Base-by-base conservation (phyloP, 495 filamentous ascomycete genomes). In the Xylaria acuta region DNA sequence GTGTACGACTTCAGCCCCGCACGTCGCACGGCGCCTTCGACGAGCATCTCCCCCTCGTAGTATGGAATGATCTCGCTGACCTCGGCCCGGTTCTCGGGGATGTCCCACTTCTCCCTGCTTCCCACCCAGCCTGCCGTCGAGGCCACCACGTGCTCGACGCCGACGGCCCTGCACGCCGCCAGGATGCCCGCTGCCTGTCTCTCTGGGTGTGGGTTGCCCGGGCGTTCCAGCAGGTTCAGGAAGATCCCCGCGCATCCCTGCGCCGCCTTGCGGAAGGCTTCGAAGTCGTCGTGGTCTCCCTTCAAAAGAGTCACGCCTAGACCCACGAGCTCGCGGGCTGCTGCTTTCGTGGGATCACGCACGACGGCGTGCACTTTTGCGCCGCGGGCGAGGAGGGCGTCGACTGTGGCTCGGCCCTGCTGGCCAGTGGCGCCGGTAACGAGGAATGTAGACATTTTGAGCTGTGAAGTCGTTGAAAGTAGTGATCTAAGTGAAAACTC, bases 21-120 rank as follows among this genome's bases (percentile, higher is more conserved):
- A 36, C 63, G 63, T 47, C 79, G 79, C 25, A 86, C 80, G 43
- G 77, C 73, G 6, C 77, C 64, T 45, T 88, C 86, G 16, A 92
- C 82, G 76, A 92, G 78, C n/a, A 87, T 64, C 79, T 92, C 91
- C 77, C 92, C 72, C 60, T n/a, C 77, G 72, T 14, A 86, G 49
- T 38, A 81, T 69, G 27, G 74, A 76, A 7, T 70, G 79, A 92
- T 91, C 75, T 91, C 25, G 90, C 62, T 85, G 84, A 64, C 91
- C 77, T 64, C 1, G 5, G 60, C 91, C 78, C 41, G 25, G 8
- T 70, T 67, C 73, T 1, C 77, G 73, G 41, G 77, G 67, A 71
- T 72, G 63, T 75, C 76, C 72, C 45, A 69, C 59, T 47, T 81
- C 63, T 16, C 73, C 74, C 53, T 79, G 65, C 47, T 75, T 73